Base-by-base conservation (phyloP, 2,329 filamentous ascomycete genomes). In the Exophiala phaeomuriformis region DNA sequence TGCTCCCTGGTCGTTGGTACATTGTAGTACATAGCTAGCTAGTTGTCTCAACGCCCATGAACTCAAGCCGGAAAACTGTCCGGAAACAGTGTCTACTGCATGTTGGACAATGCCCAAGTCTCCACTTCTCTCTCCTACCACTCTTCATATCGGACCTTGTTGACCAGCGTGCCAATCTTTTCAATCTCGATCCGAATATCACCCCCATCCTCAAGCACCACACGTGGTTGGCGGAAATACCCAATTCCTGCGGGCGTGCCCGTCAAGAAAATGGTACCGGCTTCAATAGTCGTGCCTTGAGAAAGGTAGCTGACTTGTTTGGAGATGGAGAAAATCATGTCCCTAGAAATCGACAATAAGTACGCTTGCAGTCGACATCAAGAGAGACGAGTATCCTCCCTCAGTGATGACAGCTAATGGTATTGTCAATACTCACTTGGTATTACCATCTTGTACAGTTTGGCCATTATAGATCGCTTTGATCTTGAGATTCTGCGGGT, bases 91-190 rank as follows among this genome's bases (percentile, higher is more conserved):
- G 19, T 19, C 19, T 2, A 19, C 19, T 19, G 19, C 19, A 19
- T 19, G 19, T 2, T 19, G 19, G 19, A 19, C 19, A 19, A 19
- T 19, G 19, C 19, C 1, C 19, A 19, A 19, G 19, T 19, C 1
- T 19, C 19, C 19, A 19, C 39, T 2, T 27, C 39, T 12, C 8
- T 41, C 39, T n/a, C 19, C 44, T 41, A 61, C 59, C 55, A 58
- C 32, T 60, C 48, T 53, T 67, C 64, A 49, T 65, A 61, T 46
- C 63, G 55, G 10, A 62, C 54, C 54, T 59, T 61, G 27, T 71
- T 77, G 44, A 75, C 68, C 58, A 77, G 60, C 0, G 75, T 77
- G n/a, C 75, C 75, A 44, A 77, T 71, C 62, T 75, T 65, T 28
- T 75, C 74, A 42, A 73, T 63, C 55, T 77, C 73, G 6, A 78